Conservation (phyloP, 1,139 yeast species). For the Ogataea hybrid region DNA sequence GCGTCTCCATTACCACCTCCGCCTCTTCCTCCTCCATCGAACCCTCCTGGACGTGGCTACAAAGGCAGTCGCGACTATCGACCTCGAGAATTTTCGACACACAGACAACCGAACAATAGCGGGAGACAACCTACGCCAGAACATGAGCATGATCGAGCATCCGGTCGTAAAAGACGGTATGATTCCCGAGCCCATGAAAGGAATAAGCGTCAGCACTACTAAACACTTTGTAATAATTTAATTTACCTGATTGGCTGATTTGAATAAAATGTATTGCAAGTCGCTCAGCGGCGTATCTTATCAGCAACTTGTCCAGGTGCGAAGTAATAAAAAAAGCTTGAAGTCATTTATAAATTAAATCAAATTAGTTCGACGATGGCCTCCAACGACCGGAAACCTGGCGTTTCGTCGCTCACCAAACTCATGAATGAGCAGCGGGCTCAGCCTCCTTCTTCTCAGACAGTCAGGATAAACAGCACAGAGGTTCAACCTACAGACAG, state of each 20-base stretch:
- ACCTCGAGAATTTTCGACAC: conserved; percentile 5
- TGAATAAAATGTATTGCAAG: neutral
- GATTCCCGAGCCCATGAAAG: conserved; percentile 6
- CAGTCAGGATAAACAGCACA: conserved; percentile 14
- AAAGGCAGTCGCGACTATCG: conserved; percentile 10
- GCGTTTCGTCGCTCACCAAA: conserved; percentile 32
- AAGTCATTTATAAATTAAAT: neutral
- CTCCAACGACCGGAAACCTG: conserved; percentile 13
- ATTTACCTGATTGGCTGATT: conserved; percentile 7
- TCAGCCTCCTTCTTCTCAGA: conserved; percentile 14
- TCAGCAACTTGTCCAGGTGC: conserved; percentile 11
- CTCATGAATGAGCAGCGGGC: conserved; percentile 31
- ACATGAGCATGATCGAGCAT: neutral
- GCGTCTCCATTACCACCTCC: conserved; percentile 15
- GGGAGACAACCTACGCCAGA: conserved; percentile 6
- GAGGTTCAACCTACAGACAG: conserved; percentile 14
- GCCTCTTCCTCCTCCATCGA: conserved; percentile 10
- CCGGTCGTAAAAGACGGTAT: conserved; percentile 10
- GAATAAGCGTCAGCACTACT: conserved; percentile 11
- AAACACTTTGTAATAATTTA: conserved; percentile 1
- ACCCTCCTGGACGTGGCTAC: conserved; percentile 6
- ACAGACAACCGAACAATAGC: conserved; percentile 4
- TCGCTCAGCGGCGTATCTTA: conserved; percentile 14
- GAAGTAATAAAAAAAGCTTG: conserved; percentile 1
- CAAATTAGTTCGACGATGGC: conserved; percentile 9